Evolutionary conservation across 257 asterid species (phyloP), one percentile per base, ranked within the genome.

Genomic region (Thymus quinquecostatus): DNA sequence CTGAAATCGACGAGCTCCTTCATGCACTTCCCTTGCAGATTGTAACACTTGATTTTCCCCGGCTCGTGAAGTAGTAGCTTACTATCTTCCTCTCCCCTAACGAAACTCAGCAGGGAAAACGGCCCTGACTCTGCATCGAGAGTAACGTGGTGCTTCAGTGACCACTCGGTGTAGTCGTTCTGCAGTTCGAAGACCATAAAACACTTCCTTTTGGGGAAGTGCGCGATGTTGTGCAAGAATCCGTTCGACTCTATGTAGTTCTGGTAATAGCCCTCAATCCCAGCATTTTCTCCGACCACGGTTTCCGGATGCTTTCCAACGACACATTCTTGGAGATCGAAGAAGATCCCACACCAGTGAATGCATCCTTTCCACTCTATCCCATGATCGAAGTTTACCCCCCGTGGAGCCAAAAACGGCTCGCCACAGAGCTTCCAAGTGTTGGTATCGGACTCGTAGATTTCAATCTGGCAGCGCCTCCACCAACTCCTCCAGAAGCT

Each of bases 311-410:
- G 86, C 34, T 50, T 43, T 38, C 56, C 40, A 7, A 79, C 8
- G 10, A 28, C 48, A 57, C 38, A 29, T 9, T 51, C 58, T 6
- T 70, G 40, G 13, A 79, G 54, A 75, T 77, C 74, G 12, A 76
- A 79, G 59, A 56, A 74, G 50, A 45, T 5, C 58, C 82, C 80
- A 6, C 45, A 6, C 82, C 84, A 82, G 54, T 82, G 86, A 14
- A 82, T 60, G 40, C 69, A 56, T 5, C 73, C 71, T 44, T 74
- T 67, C 82, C 82, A 79, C 33, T 66, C 78, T 21, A 79, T 21
- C 43, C 84, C 86, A 5, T 60, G 50, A 54, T 72, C 61, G 10
- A 79, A 76, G 3, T 55, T 43, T 74, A 76, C 8, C 13, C 55
- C 57, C 0, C 27, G 45, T 3, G 84, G 84, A 47, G 64, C 82